phyloP scores from a whole-genome alignment of 1,284 basidiomycete species.

The Cutaneotrichosporon mucoides region DNA sequence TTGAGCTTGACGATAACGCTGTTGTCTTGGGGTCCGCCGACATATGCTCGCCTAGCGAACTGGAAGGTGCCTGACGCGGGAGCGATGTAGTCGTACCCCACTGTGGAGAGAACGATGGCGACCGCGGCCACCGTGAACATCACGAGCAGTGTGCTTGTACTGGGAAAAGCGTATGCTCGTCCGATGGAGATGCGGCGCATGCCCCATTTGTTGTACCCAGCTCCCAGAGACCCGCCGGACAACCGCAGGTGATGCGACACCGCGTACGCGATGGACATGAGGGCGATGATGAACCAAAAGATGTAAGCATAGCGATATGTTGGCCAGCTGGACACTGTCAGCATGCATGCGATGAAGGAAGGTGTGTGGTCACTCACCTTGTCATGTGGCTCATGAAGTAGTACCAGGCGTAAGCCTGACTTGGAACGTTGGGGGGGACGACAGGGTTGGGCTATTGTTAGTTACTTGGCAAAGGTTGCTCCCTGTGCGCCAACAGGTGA shows the following conservation, averaged over 20 bases:
- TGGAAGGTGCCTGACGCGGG: constrained; percentile 57
- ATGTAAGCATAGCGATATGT: constrained; percentile 46
- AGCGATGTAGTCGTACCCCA: constrained; percentile 71
- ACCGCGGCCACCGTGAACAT: constrained; percentile 52
- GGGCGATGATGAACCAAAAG: constrained; percentile 40
- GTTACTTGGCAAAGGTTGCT: not conserved
- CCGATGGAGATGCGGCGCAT: constrained; percentile 33
- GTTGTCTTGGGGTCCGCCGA: constrained; percentile 5
- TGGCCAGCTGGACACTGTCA: constrained; percentile 25
- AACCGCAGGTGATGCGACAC: constrained; percentile 43
- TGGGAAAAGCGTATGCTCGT: constrained; percentile 57
- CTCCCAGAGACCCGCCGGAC: constrained; percentile 35
- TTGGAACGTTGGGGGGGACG: constrained; percentile 8
- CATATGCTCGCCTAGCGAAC: constrained; percentile 17
- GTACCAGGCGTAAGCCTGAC: constrained; percentile 27
- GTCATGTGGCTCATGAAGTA: constrained; percentile 46
- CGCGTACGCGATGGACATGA: constrained; percentile 33
- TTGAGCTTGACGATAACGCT: constrained; percentile 52
- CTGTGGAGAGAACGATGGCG: constrained; percentile 55
- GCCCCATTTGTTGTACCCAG: constrained; percentile 36
- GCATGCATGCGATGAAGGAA: not conserved
- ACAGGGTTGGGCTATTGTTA: constrained; percentile 1
- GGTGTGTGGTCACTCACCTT: constrained; percentile 29
- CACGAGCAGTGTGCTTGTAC: constrained; percentile 60
- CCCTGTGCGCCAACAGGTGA: not conserved